Conservation (phyloP, 768 basidiomycete genomes). For the Lentinula sp. region DNA sequence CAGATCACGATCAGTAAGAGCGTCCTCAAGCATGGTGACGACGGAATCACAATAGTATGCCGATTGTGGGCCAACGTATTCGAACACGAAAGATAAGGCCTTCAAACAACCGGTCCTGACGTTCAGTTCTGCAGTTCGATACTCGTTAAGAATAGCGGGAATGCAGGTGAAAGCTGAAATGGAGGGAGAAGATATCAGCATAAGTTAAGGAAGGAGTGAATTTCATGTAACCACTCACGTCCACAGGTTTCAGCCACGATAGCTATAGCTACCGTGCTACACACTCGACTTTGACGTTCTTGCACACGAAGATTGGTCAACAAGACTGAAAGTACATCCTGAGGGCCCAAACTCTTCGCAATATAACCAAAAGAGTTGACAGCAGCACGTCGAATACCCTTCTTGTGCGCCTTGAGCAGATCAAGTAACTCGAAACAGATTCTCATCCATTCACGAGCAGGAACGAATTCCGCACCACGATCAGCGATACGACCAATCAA, state of each 20-base stretch:
- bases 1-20: conserved; percentile 94
- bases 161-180: conserved; percentile 90
- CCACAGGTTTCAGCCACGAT: conserved; percentile 94
- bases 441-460: conserved; percentile 99
- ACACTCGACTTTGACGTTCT: conserved; percentile 98
- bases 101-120: conserved; percentile 98
- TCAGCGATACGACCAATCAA: conserved; percentile 99
- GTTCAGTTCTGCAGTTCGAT: conserved; percentile 96
- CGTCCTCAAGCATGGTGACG: conserved; percentile 97
- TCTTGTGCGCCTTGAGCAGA: conserved; percentile 97
- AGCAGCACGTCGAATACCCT: conserved; percentile 96
- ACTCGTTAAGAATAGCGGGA: conserved; percentile 97
- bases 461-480: conserved; percentile 98
- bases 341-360: conserved; percentile 97
- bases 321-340: conserved; percentile 93
- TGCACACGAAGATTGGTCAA: conserved; percentile 96
- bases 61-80: conserved; percentile 96
- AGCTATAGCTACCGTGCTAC: conserved; percentile 96
- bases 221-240: conserved; percentile 31
- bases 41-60: conserved; percentile 97
- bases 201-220: background rate
- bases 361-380: conserved; percentile 99
- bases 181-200: conserved; percentile 10
- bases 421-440: conserved; percentile 98
- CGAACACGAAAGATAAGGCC: conserved; percentile 97